These are phyloP conservation scores for Erythrophleum ivorense DNA, from an alignment of 331 rosid genomes.

Conservation along the genomic window DNA sequence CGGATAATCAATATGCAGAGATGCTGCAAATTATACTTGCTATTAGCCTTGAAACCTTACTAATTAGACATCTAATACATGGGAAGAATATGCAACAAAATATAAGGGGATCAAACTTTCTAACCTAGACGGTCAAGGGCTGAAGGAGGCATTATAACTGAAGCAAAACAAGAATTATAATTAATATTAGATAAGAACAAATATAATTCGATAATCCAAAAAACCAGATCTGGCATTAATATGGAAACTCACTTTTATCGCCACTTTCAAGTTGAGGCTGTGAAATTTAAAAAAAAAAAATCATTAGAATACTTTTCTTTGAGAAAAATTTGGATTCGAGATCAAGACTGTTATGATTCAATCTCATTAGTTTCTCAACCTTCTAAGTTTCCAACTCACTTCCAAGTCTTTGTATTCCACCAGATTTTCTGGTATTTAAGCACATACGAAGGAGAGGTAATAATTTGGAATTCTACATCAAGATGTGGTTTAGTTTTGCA, in stretches of 20 bases:
- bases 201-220: not conserved
- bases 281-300: not conserved
- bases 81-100: constrained; percentile 2
- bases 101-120: constrained; percentile 32
- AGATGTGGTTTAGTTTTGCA: not conserved
- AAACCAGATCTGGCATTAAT: constrained; percentile 1
- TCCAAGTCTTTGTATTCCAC: not conserved
- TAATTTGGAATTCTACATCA: not conserved
- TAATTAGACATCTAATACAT: not conserved
- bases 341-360: not conserved
- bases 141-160: constrained; percentile 99
- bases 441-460: not conserved
- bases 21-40: constrained; percentile 64
- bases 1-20: constrained; percentile 90
- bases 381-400: not conserved
- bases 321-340: not conserved
- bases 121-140: constrained; percentile 96
- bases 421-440: not conserved
- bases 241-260: constrained; percentile 66
- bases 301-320: not conserved
- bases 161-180: constrained; percentile 5
- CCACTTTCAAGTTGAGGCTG: constrained; percentile 81
- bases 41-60: constrained; percentile 44
- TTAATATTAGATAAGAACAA: not conserved
- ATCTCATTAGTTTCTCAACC: not conserved